Percentiles rank a stretch among this genome's conserved stretches.
These are phyloP conservation scores for Zangia roseola DNA, from an alignment of 768 basidiomycete species.

Conservation along the genomic window DNA sequence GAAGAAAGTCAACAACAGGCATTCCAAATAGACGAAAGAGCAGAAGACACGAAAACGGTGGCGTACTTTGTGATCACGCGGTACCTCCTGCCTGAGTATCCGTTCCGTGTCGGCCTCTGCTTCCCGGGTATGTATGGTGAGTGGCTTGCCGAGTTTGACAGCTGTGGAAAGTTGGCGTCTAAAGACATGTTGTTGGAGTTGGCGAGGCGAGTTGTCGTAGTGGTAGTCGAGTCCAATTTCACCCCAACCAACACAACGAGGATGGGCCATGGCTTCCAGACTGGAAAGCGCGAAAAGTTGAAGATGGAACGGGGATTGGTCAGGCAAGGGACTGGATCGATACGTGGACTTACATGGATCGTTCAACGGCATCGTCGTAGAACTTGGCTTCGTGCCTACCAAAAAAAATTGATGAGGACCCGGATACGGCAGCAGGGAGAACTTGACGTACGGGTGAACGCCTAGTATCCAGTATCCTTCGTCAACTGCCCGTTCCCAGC, in stretches of 20 bases:
- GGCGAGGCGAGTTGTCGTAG: constrained; percentile 74
- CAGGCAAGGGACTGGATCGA: neutral
- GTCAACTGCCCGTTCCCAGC: no score
- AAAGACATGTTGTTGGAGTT: constrained; percentile 66
- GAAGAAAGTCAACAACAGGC: no score
- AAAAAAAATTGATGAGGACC: neutral
- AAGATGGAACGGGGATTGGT: no score
- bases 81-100: constrained; percentile 76
- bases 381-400: constrained; percentile 66
- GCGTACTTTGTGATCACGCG: constrained; percentile 62
- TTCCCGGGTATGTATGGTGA: constrained; percentile 86
- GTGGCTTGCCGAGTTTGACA: constrained; percentile 65
- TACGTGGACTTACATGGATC: constrained; percentile 52
- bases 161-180: constrained; percentile 66
- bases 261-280: constrained; percentile 72
- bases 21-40: no score
- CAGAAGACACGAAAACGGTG: neutral
- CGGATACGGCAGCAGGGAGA: no score
- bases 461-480: constrained; percentile 30
- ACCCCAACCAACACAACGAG: constrained; percentile 84
- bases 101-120: constrained; percentile 80
- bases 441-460: constrained; percentile 62
- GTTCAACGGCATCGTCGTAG: constrained; percentile 69
- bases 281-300: no score
- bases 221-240: constrained; percentile 89